These are phyloP conservation scores for Beauveria varroae DNA, from an alignment of 2,329 filamentous ascomycete genomes.

Conservation along the genomic window DNA sequence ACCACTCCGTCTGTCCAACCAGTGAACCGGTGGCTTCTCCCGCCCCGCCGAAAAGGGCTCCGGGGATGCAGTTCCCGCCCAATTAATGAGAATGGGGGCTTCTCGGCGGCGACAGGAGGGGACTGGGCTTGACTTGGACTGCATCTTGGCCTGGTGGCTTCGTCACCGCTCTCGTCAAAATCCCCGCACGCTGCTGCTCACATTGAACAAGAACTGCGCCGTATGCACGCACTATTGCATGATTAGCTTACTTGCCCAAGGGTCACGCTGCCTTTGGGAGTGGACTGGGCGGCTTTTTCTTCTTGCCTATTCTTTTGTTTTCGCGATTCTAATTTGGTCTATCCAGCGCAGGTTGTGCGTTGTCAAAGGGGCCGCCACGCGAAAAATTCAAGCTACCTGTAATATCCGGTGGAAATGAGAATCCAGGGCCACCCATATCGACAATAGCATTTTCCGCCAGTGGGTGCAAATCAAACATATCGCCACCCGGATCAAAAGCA, in stretches of 20 bases:
- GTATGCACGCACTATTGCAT: background rate
- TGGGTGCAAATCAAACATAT: background rate
- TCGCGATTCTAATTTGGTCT: background rate
- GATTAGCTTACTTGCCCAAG: background rate
- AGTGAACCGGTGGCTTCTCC: too few relatives aligned
- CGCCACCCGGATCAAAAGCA: background rate
- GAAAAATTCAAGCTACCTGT: background rate
- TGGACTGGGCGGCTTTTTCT: background rate
- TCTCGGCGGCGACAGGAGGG: background rate
- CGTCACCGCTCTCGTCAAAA: constrained; percentile 3
- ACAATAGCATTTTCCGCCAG: background rate
- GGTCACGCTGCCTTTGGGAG: background rate
- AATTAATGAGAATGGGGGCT: background rate
- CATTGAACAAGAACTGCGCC: background rate
- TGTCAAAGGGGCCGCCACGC: background rate
- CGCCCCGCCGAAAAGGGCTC: background rate
- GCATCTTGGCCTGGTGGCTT: too few relatives aligned
- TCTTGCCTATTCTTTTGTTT: background rate
- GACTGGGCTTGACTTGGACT: background rate
- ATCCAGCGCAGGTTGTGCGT: background rate
- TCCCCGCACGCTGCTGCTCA: background rate
- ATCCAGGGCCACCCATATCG: background rate
- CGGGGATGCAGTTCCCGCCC: background rate
- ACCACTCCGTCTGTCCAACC: too few relatives aligned
- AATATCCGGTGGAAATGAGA: constrained; percentile 8